phyloP scores from a whole-genome alignment of 2,329 filamentous ascomycete species.

The Phialocephala subalpina region DNA sequence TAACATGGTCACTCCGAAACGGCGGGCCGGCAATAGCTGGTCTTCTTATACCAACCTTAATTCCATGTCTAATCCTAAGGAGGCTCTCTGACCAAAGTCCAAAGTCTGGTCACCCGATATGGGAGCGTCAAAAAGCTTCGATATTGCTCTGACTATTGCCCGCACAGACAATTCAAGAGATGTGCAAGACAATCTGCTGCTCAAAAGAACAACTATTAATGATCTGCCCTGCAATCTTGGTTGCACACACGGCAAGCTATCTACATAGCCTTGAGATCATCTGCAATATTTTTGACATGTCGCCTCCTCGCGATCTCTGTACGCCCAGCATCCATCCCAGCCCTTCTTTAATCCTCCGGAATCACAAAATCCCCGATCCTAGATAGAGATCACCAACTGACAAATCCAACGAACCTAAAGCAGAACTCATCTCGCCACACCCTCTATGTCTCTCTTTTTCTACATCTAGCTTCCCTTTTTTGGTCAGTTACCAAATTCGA shows the following conservation, averaged over 20 bases:
- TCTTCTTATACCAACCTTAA: conserved; percentile 15
- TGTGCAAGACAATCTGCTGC: not conserved
- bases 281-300: not conserved
- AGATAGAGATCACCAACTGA: not conserved
- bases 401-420: no score
- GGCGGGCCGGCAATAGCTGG: not conserved
- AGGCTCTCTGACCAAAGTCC: not conserved
- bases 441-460: not conserved
- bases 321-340: not conserved
- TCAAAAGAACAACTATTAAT: not conserved
- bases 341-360: not conserved
- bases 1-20: conserved; percentile 6
- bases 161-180: not conserved
- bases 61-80: conserved; percentile 11
- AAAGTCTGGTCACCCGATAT: not conserved
- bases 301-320: not conserved
- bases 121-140: not conserved
- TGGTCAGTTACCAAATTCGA: not conserved
- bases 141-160: not conserved
- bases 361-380: not conserved
- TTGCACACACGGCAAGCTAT: not conserved
- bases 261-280: conserved; percentile 1
- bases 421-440: no score
- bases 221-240: not conserved
- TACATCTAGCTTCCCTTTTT: not conserved